Conservation (phyloP, 352 stramenopile genomes). For the Phytopythium ostracodes region DNA sequence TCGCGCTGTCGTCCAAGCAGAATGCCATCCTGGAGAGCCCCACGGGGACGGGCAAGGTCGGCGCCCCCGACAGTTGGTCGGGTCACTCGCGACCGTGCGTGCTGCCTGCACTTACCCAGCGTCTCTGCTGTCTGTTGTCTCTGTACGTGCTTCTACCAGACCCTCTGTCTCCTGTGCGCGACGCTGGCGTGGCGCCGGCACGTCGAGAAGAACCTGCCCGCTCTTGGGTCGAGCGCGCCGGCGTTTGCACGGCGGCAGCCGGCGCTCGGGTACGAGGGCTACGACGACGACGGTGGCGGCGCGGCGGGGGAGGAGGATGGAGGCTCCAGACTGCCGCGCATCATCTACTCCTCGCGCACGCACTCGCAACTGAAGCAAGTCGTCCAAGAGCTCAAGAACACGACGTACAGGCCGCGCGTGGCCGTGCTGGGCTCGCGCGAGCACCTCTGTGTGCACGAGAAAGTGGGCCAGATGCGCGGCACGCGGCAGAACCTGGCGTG, state of each 20-base stretch:
- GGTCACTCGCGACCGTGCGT: too few species aligned
- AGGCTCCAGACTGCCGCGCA: constrained; percentile 64
- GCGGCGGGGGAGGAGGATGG: constrained; percentile 28
- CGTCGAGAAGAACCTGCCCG: constrained; percentile 48
- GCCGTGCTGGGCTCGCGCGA: constrained; percentile 93
- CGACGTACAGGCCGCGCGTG: constrained; percentile 87
- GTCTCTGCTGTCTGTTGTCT: background rate
- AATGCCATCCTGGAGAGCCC: constrained; percentile 98
- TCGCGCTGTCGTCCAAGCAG: constrained; percentile 86
- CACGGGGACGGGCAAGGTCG: constrained; percentile 96
- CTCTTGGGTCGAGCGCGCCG: constrained; percentile 4
- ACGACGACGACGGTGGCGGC: constrained; percentile 13
- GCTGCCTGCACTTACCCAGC: background rate
- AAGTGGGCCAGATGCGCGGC: constrained; percentile 84
- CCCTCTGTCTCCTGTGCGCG: constrained; percentile 95
- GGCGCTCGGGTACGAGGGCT: constrained; percentile 53
- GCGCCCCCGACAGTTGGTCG: background rate
- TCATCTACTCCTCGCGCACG: constrained; percentile 98
- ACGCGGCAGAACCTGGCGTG: constrained; percentile 87
- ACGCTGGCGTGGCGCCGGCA: constrained; percentile 92
- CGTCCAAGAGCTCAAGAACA: constrained; percentile 95
- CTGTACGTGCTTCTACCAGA: constrained; percentile 36
- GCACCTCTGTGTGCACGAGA: constrained; percentile 97
- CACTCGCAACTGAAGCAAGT: constrained; percentile 99
- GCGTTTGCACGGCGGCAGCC: constrained; percentile 2